phyloP scores from a whole-genome alignment of 768 basidiomycete genomes.

The Phanerodontia chrysosporium region DNA sequence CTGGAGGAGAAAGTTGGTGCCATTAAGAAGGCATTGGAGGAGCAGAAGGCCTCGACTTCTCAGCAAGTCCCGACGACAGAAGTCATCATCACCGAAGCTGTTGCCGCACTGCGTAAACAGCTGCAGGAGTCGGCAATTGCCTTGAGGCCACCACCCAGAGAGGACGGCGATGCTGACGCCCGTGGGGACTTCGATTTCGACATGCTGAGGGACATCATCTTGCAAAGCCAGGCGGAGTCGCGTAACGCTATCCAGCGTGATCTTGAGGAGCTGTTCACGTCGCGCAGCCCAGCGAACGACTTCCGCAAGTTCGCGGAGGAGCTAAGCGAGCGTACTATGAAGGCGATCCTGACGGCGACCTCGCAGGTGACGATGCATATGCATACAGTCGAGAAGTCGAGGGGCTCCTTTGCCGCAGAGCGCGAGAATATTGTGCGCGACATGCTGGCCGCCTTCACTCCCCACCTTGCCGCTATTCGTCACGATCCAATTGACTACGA shows the following conservation, averaged over 20 bases:
- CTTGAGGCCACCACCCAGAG: constrained; percentile 23
- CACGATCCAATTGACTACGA: constrained; percentile 77
- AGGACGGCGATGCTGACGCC: constrained; percentile 66
- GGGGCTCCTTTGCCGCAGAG: constrained; percentile 38
- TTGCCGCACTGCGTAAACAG: constrained; percentile 64
- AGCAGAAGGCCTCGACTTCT: constrained; percentile 14
- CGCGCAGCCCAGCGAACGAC: constrained; percentile 23
- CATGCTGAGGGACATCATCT: constrained; percentile 63
- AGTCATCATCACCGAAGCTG: constrained; percentile 60
- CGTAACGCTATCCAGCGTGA: constrained; percentile 55
- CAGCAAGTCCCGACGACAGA: constrained; percentile 41
- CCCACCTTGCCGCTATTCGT: constrained; percentile 56
- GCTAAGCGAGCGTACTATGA: constrained; percentile 50
- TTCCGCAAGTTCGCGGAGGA: constrained; percentile 46
- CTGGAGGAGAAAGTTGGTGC: constrained; percentile 66
- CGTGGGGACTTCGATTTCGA: constrained; percentile 78
- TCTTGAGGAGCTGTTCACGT: constrained; percentile 47
- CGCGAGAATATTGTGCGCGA: constrained; percentile 60
- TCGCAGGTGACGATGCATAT: constrained; percentile 53
- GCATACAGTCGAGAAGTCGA: constrained; percentile 44
- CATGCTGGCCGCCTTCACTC: constrained; percentile 51
- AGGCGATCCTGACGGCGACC: constrained; percentile 58
- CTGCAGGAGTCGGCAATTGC: constrained; percentile 56
- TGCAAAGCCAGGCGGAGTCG: constrained; percentile 64
- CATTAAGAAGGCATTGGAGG: constrained; percentile 38